phyloP scores from a whole-genome alignment of 768 basidiomycete genomes.

The Xanthoconium purpureum region DNA sequence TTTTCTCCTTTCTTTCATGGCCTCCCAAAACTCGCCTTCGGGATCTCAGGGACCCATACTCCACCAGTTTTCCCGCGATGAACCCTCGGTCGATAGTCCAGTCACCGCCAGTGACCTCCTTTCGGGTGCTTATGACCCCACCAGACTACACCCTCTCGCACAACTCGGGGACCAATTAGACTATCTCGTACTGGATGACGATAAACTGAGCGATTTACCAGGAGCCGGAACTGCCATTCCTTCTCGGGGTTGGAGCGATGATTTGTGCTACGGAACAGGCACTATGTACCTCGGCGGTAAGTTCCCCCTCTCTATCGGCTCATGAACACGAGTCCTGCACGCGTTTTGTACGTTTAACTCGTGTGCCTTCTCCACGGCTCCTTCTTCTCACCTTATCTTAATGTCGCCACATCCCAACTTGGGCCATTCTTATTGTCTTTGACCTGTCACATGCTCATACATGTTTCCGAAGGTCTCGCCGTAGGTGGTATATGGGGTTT shows the following conservation, averaged over 20 bases:
- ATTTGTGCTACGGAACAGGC: conserved; percentile 98
- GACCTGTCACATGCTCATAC: conserved; percentile 71
- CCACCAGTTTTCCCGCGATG: conserved; percentile 43
- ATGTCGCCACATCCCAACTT: conserved; percentile 54
- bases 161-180: conserved; percentile 91
- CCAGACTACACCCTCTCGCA: conserved; percentile 91
- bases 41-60: conserved; percentile 47
- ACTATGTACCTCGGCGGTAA: conserved; percentile 97
- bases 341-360: conserved; percentile 44
- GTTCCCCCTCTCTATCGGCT: conserved; percentile 63
- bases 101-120: conserved; percentile 88
- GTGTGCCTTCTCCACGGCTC: conserved; percentile 45
- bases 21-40: conserved; percentile 28
- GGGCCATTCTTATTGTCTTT: conserved; percentile 76
- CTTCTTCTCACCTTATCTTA: conserved; percentile 67
- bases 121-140: conserved; percentile 83
- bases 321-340: conserved; percentile 42
- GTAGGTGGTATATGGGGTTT: conserved; percentile 95
- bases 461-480: conserved; percentile 76
- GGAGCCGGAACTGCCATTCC: conserved; percentile 90
- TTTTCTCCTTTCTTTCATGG: conserved; percentile 23
- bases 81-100: conserved; percentile 47
- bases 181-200: conserved; percentile 93
- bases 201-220: conserved; percentile 87
- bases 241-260: conserved; percentile 97